These are phyloP conservation scores for Penicillium manginii DNA, from an alignment of 495 filamentous ascomycete genomes.

Conservation along the genomic window DNA sequence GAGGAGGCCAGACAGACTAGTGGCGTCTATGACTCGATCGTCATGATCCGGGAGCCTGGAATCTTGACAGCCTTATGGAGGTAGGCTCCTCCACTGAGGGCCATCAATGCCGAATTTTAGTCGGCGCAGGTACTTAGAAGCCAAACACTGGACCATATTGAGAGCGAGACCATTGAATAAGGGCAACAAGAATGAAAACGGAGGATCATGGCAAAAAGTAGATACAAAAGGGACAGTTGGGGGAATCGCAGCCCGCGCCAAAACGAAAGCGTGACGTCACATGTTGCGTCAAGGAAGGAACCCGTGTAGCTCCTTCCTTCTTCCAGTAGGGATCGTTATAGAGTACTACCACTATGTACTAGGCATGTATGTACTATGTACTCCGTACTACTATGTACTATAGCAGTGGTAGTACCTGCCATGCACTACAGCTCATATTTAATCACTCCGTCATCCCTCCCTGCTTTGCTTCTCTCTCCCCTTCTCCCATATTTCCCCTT, in stretches of 20 bases:
- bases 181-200: no score
- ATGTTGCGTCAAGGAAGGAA: slow-evolving; percentile 7
- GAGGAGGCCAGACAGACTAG: slow-evolving; percentile 12
- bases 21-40: slow-evolving; percentile 13
- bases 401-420: no score
- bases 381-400: background rate
- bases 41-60: slow-evolving; percentile 6
- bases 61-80: slow-evolving; percentile 18
- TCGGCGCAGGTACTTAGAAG: no score
- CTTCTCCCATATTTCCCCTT: slow-evolving; percentile 23
- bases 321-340: slow-evolving; percentile 14
- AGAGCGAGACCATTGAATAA: no score
- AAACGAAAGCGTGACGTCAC: slow-evolving; percentile 34
- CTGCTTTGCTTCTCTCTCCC: slow-evolving; percentile 9
- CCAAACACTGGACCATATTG: no score
- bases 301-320: slow-evolving; percentile 6
- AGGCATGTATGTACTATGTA: background rate
- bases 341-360: background rate
- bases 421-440: slow-evolving; percentile 1
- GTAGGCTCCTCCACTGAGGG: slow-evolving; percentile 1
- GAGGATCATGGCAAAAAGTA: background rate
- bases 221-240: background rate
- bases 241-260: slow-evolving; percentile 4
- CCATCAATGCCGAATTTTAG: background rate
- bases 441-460: slow-evolving; percentile 18